Evolutionary conservation across 202 grass and related monocot species (phyloP).

Genomic region (Schoenoplectus triqueter): DNA sequence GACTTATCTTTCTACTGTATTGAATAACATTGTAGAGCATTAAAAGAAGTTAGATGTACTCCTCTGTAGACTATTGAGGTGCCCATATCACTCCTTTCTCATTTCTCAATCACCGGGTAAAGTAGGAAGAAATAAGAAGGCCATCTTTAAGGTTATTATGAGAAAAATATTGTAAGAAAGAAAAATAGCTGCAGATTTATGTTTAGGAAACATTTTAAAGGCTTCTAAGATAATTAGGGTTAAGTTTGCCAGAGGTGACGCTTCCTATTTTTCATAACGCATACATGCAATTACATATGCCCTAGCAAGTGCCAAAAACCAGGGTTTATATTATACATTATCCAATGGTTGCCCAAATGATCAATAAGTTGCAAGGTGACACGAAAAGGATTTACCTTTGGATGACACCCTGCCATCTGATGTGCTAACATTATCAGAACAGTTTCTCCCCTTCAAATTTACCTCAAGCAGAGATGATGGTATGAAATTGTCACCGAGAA

Average conservation of each 20-base stretch:
- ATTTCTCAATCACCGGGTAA: not conserved
- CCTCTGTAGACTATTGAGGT: not conserved
- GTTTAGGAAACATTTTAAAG: constrained; percentile 12
- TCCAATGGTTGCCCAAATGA: not conserved
- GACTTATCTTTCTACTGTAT: not conserved
- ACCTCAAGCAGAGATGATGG: constrained; percentile 50
- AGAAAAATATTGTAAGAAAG: not conserved
- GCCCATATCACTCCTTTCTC: not conserved
- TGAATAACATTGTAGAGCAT: not conserved
- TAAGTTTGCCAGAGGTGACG: not conserved
- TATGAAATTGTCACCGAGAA: constrained; percentile 51
- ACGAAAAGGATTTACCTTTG: constrained; percentile 14
- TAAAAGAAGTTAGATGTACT: not conserved
- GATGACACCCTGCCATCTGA: not conserved
- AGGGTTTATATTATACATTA: not conserved
- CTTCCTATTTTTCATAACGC: not conserved
- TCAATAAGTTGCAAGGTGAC: constrained; percentile 2
- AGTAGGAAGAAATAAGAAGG: not conserved
- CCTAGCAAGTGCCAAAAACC: not conserved
- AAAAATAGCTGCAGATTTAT: not conserved
- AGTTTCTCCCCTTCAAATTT: constrained; percentile 41
- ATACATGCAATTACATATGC: constrained; percentile 8
- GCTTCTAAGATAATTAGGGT: not conserved
- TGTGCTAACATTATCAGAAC: constrained; percentile 41
- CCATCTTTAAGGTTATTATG: not conserved